Evolutionary conservation across 2,329 filamentous ascomycete genomes (phyloP).

Genomic region (Colletotrichum scovillei): DNA sequence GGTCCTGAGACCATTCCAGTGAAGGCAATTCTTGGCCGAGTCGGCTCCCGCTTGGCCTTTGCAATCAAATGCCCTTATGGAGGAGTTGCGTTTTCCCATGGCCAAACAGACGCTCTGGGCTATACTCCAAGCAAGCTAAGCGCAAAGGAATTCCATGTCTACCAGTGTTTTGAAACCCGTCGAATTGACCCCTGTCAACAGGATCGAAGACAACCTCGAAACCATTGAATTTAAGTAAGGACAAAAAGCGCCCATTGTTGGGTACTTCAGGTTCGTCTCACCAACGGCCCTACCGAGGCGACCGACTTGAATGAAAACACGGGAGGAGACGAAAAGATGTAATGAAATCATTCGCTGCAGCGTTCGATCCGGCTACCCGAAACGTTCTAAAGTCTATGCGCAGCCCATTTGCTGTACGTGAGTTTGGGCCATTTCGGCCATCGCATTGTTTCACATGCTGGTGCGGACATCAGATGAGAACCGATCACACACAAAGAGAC

Average conservation of each 20-base stretch:
- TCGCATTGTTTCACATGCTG: slow-evolving; percentile 28
- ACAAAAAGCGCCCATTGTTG: neutral
- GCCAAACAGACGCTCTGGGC: neutral
- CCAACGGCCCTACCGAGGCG: neutral
- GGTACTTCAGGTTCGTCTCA: slow-evolving; percentile 26
- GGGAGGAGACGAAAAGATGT: neutral
- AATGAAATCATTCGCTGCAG: slow-evolving; percentile 10
- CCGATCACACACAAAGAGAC: slow-evolving; percentile 19
- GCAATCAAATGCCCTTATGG: neutral
- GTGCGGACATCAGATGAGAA: slow-evolving; percentile 23
- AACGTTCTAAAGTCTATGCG: slow-evolving; percentile 6
- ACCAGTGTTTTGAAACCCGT: neutral
- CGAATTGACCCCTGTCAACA: neutral
- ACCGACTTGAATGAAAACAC: neutral
- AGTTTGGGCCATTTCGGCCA: slow-evolving; percentile 22
- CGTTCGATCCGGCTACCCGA: slow-evolving; percentile 3
- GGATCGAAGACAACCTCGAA: neutral
- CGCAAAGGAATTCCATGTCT: neutral
- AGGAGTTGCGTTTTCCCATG: neutral
- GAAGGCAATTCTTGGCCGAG: neutral
- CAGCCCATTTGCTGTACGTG: neutral
- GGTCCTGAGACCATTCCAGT: neutral
- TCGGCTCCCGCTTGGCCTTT: neutral
- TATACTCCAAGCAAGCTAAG: neutral
- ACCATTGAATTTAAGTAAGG: no score